phyloP scores from a whole-genome alignment of 1,139 yeast species.

The Arxiozyma bovina region DNA sequence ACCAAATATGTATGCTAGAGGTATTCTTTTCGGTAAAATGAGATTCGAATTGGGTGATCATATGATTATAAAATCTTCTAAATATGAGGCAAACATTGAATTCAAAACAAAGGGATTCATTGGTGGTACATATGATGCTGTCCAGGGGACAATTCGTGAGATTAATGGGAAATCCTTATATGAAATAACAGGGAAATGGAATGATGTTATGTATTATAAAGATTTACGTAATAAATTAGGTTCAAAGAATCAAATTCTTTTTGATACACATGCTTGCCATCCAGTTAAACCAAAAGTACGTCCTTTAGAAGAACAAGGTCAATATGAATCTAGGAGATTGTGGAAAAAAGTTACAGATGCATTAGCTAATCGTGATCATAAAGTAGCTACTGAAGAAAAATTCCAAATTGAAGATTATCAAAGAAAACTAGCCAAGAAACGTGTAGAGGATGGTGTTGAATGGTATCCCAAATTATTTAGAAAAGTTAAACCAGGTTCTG shows the following conservation, averaged over 20 bases:
- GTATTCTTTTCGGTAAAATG: constrained; percentile 82
- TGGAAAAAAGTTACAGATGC: constrained; percentile 83
- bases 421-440: constrained; percentile 59
- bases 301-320: constrained; percentile 70
- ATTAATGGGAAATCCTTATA: constrained; percentile 47
- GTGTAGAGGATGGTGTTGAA: constrained; percentile 69
- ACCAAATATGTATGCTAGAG: constrained; percentile 94
- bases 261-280: constrained; percentile 51
- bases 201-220: constrained; percentile 69
- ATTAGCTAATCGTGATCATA: constrained; percentile 65
- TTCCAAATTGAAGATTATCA: constrained; percentile 77
- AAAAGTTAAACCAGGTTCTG: constrained; percentile 34
- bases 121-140: constrained; percentile 84
- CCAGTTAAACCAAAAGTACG: constrained; percentile 62
- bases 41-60: constrained; percentile 90
- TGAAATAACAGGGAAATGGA: constrained; percentile 86
- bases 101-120: constrained; percentile 93
- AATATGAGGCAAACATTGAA: constrained; percentile 70
- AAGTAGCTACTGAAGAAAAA: constrained; percentile 78
- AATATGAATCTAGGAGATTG: constrained; percentile 67
- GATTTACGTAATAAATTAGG: constrained; percentile 38
- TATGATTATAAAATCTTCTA: constrained; percentile 60
- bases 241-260: constrained; percentile 41
- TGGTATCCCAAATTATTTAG: constrained; percentile 75
- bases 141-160: constrained; percentile 63